Base-by-base conservation (phyloP, 768 basidiomycete genomes). In the Kwoniella europaea region DNA sequence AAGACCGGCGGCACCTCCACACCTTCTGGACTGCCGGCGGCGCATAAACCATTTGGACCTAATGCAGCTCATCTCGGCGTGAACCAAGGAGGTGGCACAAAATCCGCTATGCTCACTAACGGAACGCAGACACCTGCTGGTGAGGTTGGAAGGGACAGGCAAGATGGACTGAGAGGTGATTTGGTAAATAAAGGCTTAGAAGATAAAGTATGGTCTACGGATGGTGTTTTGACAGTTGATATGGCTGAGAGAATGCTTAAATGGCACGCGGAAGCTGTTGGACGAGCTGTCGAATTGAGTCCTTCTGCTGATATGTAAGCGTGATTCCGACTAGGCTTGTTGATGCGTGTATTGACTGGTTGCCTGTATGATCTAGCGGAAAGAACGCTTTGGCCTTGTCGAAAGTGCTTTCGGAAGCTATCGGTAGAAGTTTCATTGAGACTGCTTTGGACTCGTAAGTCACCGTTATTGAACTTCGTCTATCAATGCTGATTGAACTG, bases 231-330 rank as follows among this genome's bases (percentile, higher is more conserved):
- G 44, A 90, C 86, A 57, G 84, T 97, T 2, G 88, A 90, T 52
- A 85, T 89, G 10, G 92, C 94, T 1, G 94, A 96, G 85, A 90
- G 88, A 76, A 94, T 98, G 90, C 85, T 98, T 16, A 92, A 90
- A 82, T 98, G 96, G 94, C 97, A 99, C 83, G 96, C 97, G 2
- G 97, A 99, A 82, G 93, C 94, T 4, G 90, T 97, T 35, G 96
- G 97, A 4, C 86, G 97, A 75, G 95, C 93, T 74, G 92, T 95
- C 12, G 97, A 98, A 83, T 85, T 99, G 58, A 94, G 90, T 78
- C 84, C 90, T 12, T 79, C 88, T 9, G 90, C 88, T 54, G 97
- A 99, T 78, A 89, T 95, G 94, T 97, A 79, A 85, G 92, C 86
- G 3, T 20, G 1, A 29, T 35, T 35, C 35, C 7, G 35, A 35